Base-by-base conservation (phyloP, 192 early-diverging fungal species). In the Fimicolochytrium jonesii region DNA sequence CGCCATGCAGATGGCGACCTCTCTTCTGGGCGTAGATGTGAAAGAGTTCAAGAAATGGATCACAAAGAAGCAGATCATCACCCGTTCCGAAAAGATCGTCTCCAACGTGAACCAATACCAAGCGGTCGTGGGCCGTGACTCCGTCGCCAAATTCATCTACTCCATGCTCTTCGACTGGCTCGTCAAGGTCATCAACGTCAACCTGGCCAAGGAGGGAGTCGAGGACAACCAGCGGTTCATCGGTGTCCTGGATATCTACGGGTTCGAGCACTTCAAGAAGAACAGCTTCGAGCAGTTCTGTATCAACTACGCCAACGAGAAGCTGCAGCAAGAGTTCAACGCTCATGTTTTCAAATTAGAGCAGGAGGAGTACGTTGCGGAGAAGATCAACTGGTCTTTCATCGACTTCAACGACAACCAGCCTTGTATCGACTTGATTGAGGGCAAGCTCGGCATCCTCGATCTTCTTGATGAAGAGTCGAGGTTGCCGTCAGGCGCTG, bases 251-350 rank as follows among this genome's bases (percentile, higher is more conserved):
- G 96, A 99, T 85, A 99, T 99, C 64, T 99, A 97, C 67, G 96
- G 83, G 43, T 99, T 99, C 71, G 96, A 99, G 73, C 93, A 97
- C 68, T 99, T 99, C 73, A 89, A 92, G 76, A 96, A 94, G 78
- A 99, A 99, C 79, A 97, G 94, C 22, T 99, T 99, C 61, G 96
- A 99, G 78, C 96, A 99, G 81, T 97, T 97, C 74, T 99, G 96
- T 82, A 96, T 99, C 52, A 83, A 83, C 67, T 83, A 80, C 66
- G 78, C 93, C 61, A 95, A 95, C 74, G 97, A 99, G 73, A 99
- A 99, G 75, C 77, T 99, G 54, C 97, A 99, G 74, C 94, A 97
- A 77, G 90, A 97, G 74, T 99, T 99, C 73, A 99, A 95, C 77
- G 88, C 88, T 52, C 97, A 97, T 70, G 94, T 97, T 9, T 99